These are phyloP conservation scores for Hygrophila difformis DNA, from an alignment of 257 asterid genomes.

Conservation along the genomic window DNA sequence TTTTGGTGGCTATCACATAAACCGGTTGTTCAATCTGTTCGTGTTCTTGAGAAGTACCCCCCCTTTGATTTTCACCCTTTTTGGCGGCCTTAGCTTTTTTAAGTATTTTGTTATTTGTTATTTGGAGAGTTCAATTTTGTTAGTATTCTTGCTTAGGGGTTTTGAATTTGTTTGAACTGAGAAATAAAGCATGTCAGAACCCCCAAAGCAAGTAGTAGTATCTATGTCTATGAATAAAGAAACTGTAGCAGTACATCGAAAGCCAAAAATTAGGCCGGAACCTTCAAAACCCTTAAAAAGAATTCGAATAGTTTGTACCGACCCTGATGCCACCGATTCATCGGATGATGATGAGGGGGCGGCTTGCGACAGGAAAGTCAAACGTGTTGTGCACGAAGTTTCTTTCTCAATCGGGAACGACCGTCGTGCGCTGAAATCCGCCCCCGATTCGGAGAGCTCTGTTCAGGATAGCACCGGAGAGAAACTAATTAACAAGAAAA, in stretches of 20 bases:
- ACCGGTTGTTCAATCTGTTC: constrained; percentile 34
- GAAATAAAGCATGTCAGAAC: constrained; percentile 24
- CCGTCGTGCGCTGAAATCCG: not conserved
- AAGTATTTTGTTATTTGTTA: too few relatives aligned
- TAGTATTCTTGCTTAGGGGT: constrained; percentile 19
- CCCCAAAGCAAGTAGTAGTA: constrained; percentile 28
- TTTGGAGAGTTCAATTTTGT: constrained; percentile 11
- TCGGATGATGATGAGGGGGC: constrained; percentile 84
- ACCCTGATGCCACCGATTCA: constrained; percentile 83
- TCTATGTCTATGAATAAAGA: constrained; percentile 19
- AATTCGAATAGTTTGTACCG: constrained; percentile 49
- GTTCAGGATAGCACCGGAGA: constrained; percentile 48
- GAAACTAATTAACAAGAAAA: constrained; percentile 22
- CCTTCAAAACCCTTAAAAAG: constrained; percentile 22
- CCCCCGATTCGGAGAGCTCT: constrained; percentile 33
- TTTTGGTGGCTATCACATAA: constrained; percentile 90
- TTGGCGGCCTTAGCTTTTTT: not conserved
- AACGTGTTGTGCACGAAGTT: constrained; percentile 43
- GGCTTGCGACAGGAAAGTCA: constrained; percentile 21
- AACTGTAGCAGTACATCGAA: constrained; percentile 20
- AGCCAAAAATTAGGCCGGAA: constrained; percentile 16
- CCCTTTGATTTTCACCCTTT: not conserved
- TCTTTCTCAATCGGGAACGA: constrained; percentile 18
- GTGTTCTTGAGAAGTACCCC: constrained; percentile 39
- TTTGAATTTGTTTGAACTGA: not conserved